These are phyloP conservation scores for Dioscorea dumetorum DNA, from an alignment of 106 monocot species.

Conservation along the genomic window DNA sequence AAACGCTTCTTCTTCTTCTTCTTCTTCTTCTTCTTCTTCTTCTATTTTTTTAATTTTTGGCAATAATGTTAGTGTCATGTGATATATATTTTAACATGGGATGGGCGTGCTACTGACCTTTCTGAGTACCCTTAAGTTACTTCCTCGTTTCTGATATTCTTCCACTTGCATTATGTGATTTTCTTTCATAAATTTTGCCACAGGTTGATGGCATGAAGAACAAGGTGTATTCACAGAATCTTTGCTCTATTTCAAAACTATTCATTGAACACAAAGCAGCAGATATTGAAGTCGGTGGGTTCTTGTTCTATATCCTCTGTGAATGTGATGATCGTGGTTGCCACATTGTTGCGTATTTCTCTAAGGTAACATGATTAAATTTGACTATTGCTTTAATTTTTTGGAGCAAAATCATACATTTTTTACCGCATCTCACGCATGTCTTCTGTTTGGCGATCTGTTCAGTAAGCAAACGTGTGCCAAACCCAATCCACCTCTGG, in stretches of 20 bases:
- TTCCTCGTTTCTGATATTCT: not conserved
- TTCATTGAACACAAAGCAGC: slow-evolving; percentile 98
- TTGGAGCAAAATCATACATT: no score
- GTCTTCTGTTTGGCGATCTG: no score
- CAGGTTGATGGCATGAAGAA: slow-evolving; percentile 99
- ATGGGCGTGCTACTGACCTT: not conserved
- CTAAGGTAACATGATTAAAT: slow-evolving; percentile 52
- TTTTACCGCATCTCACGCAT: no score
- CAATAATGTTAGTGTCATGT: not conserved
- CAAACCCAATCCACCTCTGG: no score
- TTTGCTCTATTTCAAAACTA: slow-evolving; percentile 92
- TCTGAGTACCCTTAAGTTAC: not conserved
- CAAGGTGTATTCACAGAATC: slow-evolving; percentile 93
- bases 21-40: not conserved
- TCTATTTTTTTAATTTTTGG: not conserved
- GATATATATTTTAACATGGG: not conserved
- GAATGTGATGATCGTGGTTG: slow-evolving; percentile 97
- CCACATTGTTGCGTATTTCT: slow-evolving; percentile 98
- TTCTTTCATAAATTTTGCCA: slow-evolving; percentile 1
- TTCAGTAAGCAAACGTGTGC: no score
- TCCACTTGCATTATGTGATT: not conserved
- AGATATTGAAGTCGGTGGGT: slow-evolving; percentile 86
- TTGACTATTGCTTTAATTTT: no score
- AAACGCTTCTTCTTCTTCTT: not conserved
- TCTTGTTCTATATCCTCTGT: slow-evolving; percentile 89